These are phyloP conservation scores for Peziza echinospora DNA, from an alignment of 495 filamentous ascomycete species.

Conservation along the genomic window DNA sequence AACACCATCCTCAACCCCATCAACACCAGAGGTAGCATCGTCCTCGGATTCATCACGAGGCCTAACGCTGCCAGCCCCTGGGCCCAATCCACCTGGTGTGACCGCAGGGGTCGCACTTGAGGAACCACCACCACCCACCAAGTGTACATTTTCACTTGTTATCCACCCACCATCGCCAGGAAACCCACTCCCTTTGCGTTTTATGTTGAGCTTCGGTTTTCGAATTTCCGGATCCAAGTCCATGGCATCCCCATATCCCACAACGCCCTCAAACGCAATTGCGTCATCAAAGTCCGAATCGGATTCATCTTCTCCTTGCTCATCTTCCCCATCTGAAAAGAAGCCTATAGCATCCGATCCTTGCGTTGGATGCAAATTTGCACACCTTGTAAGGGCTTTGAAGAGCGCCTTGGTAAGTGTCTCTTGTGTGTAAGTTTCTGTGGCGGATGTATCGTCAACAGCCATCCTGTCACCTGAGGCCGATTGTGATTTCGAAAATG, in stretches of 20 bases:
- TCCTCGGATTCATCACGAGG: slow-evolving; percentile 23
- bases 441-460: slow-evolving; percentile 6
- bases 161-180: slow-evolving; percentile 88
- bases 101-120: slow-evolving; percentile 27
- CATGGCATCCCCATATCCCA: slow-evolving; percentile 23
- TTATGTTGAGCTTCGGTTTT: no score
- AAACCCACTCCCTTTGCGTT: slow-evolving; percentile 25
- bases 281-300: slow-evolving; percentile 28
- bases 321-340: slow-evolving; percentile 35
- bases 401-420: slow-evolving; percentile 38
- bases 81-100: slow-evolving; percentile 25
- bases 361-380: slow-evolving; percentile 51
- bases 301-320: slow-evolving; percentile 26
- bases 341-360: neutral
- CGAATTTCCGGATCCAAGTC: neutral
- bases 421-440: slow-evolving; percentile 8
- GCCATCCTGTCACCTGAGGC: slow-evolving; percentile 14
- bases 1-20: no score
- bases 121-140: slow-evolving; percentile 43
- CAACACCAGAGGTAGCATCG: no score
- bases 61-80: slow-evolving; percentile 36
- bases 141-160: slow-evolving; percentile 78
- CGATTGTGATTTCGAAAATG: slow-evolving; percentile 3
- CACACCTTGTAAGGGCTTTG: slow-evolving; percentile 61
- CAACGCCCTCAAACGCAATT: slow-evolving; percentile 36